phyloP scores from a whole-genome alignment of 2,329 filamentous ascomycete genomes.

The Hyphodiscus sp. region DNA sequence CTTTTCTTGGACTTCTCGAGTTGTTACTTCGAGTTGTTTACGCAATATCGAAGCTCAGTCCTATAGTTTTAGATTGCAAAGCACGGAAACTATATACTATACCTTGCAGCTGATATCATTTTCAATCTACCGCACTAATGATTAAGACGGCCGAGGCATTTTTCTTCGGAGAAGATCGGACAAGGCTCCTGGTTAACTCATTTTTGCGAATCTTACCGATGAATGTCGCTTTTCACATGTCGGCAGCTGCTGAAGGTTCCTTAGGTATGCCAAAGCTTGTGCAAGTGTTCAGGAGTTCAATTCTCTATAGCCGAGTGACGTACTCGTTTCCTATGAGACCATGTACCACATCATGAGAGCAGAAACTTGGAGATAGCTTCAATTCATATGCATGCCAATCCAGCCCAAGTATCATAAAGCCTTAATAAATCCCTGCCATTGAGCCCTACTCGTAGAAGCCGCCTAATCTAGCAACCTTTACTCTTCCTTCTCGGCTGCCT shows the following conservation, averaged over 20 bases:
- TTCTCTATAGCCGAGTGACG: neutral
- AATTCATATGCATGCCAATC: neutral
- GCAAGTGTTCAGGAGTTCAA: neutral
- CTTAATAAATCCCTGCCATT: neutral
- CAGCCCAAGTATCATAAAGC: neutral
- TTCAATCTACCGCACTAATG: neutral
- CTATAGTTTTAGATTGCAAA: neutral
- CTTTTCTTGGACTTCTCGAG: too few relatives aligned
- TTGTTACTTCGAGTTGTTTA: neutral
- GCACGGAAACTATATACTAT: neutral
- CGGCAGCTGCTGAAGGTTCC: neutral
- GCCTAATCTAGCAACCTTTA: constrained; percentile 21
- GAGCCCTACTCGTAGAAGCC: constrained; percentile 6
- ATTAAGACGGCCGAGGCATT: constrained; percentile 13
- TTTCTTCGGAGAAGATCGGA: constrained; percentile 13
- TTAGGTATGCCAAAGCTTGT: neutral
- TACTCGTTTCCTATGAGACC: neutral
- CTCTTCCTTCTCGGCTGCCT: constrained; percentile 51
- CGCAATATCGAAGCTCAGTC: neutral
- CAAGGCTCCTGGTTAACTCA: neutral
- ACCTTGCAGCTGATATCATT: neutral
- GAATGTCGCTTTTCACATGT: constrained; percentile 20
- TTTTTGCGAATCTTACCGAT: constrained; percentile 7
- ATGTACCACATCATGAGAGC: neutral
- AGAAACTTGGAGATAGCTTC: neutral